Base-by-base conservation (phyloP, 2,329 filamentous ascomycete species). In the Dothistroma septosporum region DNA sequence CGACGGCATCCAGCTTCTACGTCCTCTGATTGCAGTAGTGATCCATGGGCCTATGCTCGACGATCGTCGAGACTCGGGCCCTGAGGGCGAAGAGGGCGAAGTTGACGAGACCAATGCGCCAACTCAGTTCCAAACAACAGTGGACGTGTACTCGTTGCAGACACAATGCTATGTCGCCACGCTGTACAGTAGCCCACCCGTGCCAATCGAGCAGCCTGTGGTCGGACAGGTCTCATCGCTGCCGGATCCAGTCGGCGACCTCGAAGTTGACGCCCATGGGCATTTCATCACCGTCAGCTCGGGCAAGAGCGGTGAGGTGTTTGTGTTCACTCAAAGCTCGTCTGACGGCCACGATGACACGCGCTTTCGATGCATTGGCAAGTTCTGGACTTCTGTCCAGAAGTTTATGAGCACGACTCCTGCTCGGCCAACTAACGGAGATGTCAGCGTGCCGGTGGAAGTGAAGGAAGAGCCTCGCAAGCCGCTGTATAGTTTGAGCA, bases 61-160 rank as follows among this genome's bases (percentile, higher is more conserved):
- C 33, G 74, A 76, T 22, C 76, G 73, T 11, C 52, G 58, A 28
- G 65, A 66, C 22, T 64, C 61, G 14, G 64, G 63, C 4, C 54
- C 57, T 5, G 73, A 72, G 52, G 73, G 70, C 37, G 76, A 77
- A 46, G 72, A 71, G 11, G 67, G 72, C 5, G 53, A 63, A 41
- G 49, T 52, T 14, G 71, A 70, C 5, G 74, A 75, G 12, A 73
- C 73, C 19, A 66, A 72, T n/a, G 64, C 67, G 2, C 62, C 68
- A 61, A 83, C 85, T 54, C 82, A 82, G 52, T 95, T 93, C 70
- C 92, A 96, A 75, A 97, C 92, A 0, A 88, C 88, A 0, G 91
- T 96, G 6, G 91, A 97, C 68, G 80, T 97, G 0, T 96, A 93
- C 75, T 97, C 92, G 0, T 78, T 97, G 61, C 86, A 84, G 67